Conservation (phyloP, 1,284 basidiomycete species). For the Sporisorium exsertum region DNA sequence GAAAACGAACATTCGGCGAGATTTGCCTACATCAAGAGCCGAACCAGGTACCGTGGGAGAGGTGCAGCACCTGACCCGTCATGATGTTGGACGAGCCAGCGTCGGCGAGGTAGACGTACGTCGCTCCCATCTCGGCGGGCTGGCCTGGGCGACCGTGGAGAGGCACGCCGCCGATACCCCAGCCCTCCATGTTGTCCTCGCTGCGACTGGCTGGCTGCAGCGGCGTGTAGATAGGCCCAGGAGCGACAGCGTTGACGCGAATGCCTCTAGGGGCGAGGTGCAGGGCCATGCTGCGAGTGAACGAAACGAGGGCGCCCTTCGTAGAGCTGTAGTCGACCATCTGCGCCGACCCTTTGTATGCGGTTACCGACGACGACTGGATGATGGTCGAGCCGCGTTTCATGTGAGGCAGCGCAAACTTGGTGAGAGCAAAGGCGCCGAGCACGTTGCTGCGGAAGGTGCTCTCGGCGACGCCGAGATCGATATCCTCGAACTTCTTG, state of each 20-base stretch:
- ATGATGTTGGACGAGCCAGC: constrained; percentile 55
- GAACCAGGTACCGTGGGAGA: constrained; percentile 50
- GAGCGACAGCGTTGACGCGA: constrained; percentile 74
- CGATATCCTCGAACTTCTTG: constrained; percentile 58
- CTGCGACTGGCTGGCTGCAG: constrained; percentile 59
- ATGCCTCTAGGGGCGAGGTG: constrained; percentile 76
- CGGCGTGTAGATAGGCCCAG: constrained; percentile 74
- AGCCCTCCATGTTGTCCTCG: constrained; percentile 57
- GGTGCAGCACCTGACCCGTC: constrained; percentile 57
- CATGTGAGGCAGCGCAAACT: constrained; percentile 75
- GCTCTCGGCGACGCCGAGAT: constrained; percentile 46
- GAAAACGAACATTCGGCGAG: not conserved
- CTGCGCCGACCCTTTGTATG: constrained; percentile 72
- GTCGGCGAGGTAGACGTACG: constrained; percentile 58
- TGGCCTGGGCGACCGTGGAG: constrained; percentile 54
- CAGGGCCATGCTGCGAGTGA: constrained; percentile 74
- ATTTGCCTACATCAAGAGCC: constrained; percentile 25
- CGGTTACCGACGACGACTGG: constrained; percentile 77
- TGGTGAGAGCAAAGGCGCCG: constrained; percentile 53
- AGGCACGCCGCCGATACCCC: constrained; percentile 51
- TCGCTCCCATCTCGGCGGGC: constrained; percentile 56
- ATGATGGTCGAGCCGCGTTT: constrained; percentile 76
- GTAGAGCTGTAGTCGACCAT: constrained; percentile 74
- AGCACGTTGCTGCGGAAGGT: constrained; percentile 59
- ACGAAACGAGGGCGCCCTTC: constrained; percentile 72